These are phyloP conservation scores for Ramalina intermedia DNA, from an alignment of 495 filamentous ascomycete species.

Conservation along the genomic window DNA sequence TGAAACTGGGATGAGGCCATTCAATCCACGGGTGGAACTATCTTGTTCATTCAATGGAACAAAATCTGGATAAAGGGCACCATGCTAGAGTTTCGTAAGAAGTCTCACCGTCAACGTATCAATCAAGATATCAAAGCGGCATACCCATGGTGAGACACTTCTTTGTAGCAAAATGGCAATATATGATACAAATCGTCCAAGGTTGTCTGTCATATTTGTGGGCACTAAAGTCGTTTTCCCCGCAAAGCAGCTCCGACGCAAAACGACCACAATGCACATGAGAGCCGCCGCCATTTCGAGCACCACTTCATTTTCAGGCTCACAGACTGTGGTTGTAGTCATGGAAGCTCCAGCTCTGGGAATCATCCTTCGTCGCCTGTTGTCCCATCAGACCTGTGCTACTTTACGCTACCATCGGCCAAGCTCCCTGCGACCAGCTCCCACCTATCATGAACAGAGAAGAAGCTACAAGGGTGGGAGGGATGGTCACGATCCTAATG, in stretches of 20 bases:
- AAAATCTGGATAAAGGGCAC: too few relatives aligned
- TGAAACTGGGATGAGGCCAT: background rate
- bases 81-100: too few relatives aligned
- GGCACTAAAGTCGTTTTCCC: too few relatives aligned
- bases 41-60: background rate
- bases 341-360: conserved; percentile 78
- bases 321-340: background rate
- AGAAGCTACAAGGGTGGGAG: conserved; percentile 3
- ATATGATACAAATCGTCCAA: too few relatives aligned
- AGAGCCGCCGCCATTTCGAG: too few relatives aligned
- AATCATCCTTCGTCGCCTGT: conserved; percentile 71
- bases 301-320: too few relatives aligned
- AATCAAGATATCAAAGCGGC: too few relatives aligned
- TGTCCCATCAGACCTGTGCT: conserved; percentile 55
- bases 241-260: background rate
- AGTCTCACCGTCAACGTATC: too few relatives aligned
- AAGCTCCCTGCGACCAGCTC: conserved; percentile 21
- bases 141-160: too few relatives aligned
- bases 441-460: conserved; percentile 6
- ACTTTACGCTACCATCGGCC: conserved; percentile 34
- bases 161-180: too few relatives aligned
- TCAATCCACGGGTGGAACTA: background rate
- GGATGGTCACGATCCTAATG: conserved; percentile 12
- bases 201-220: too few relatives aligned
- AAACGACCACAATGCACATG: too few relatives aligned